Evolutionary conservation across 345 rosid species (phyloP), one percentile per base, ranked within the genome.

Genomic region (Bruguiera parviflora): DNA sequence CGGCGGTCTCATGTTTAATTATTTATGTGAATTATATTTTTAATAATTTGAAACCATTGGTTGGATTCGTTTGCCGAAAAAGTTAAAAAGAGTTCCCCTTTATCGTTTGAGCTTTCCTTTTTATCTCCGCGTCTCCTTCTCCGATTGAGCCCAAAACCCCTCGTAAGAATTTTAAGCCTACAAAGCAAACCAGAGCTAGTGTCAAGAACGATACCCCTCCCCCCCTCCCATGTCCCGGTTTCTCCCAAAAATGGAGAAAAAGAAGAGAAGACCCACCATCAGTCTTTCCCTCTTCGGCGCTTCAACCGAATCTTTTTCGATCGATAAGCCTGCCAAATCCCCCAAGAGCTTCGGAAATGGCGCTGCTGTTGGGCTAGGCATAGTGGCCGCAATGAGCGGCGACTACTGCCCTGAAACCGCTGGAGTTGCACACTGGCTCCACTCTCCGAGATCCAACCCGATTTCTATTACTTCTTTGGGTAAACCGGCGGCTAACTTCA

Each of bases 301-400:
- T 3, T 24, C 11, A 8, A 55, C 72, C 4, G 62, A 66, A 10
- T 66, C 78, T 1, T 79, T 72, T 33, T 55, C 76, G 20, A 33
- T 18, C 46, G 46, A 52, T 10, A 64, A 37, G 27, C 65, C 75
- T 19, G 21, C 49, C 9, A 80, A 77, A 68, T 53, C 81, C 20
- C 66, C 71, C 1, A 67, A 74, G 55, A 71, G 43, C 27, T 73
- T 73, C 53, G 69, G 71, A 43, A 43, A 43, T 2, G 22, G 56
- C 18, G 69, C 66, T 27, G 81, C 70, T 21, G 78, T 68, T 70
- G 79, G 80, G 51, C 62, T 80, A 8, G 69, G 78, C 13, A 74
- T 76, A 61, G 75, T 80, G 3, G 80, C 75, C 10, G 83, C 77
- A 58, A 66, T 80, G 68, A 73, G 62, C 22, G 67, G 70, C 58